Conservation (phyloP, 1,139 yeast species). For the Zygosaccharomyces sapae region DNA sequence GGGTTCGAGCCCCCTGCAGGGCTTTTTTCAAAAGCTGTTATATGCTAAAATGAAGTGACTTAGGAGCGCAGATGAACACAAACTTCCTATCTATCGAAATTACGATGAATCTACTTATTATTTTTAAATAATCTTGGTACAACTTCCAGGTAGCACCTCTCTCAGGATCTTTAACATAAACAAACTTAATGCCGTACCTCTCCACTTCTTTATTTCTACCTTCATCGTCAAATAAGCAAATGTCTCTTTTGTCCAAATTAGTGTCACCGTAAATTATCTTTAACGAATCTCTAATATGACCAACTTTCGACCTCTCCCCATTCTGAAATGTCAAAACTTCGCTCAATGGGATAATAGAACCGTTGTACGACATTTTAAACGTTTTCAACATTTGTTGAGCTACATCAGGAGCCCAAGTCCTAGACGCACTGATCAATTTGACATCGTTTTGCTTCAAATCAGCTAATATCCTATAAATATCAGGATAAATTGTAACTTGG, state of each 20-base stretch:
- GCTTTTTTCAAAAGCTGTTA: conserved; percentile 25
- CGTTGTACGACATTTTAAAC: conserved; percentile 42
- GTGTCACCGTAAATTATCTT: conserved; percentile 44
- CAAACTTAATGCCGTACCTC: conserved; percentile 49
- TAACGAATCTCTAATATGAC: conserved; percentile 43
- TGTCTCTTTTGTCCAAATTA: conserved; percentile 36
- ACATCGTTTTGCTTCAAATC: conserved; percentile 45
- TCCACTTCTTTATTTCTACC: conserved; percentile 54
- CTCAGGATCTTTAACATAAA: conserved; percentile 33
- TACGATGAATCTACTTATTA: neutral
- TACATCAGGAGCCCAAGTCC: conserved; percentile 56
- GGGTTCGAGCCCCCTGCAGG: conserved; percentile 47
- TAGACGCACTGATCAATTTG: conserved; percentile 51
- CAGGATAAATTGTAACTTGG: conserved; percentile 46
- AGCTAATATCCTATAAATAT: conserved; percentile 48
- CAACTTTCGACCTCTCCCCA: conserved; percentile 60
- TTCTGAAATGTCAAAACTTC: conserved; percentile 45
- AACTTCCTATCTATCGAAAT: neutral
- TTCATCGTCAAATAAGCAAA: conserved; percentile 58
- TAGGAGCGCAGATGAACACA: too few species aligned
- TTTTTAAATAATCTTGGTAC: conserved; percentile 28
- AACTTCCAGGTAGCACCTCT: conserved; percentile 35
- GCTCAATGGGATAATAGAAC: conserved; percentile 24
- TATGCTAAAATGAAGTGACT: too few species aligned
- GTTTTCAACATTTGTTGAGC: conserved; percentile 48